Conservation (phyloP, 257 asterid species). For the Solanum piurae region DNA sequence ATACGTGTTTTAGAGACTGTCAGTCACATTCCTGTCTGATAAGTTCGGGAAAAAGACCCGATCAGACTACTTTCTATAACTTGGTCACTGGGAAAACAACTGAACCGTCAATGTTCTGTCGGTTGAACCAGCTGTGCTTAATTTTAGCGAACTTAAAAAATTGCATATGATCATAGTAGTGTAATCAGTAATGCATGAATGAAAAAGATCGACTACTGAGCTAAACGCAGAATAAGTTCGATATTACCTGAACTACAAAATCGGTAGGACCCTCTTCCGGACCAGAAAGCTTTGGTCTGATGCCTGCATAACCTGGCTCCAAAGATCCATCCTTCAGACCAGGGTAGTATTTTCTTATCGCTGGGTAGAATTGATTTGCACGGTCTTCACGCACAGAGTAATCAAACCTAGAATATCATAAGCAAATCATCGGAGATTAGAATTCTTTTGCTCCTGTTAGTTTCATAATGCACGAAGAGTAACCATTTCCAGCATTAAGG, state of each 20-base stretch:
- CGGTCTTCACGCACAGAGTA: conserved; percentile 54
- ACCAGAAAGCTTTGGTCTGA: conserved; percentile 76
- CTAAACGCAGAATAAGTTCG: neutral
- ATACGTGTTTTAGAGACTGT: neutral
- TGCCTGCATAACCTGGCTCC: conserved; percentile 80
- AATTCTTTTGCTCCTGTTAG: neutral
- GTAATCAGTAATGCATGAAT: too few species aligned
- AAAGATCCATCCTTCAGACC: conserved; percentile 49
- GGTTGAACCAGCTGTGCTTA: too few species aligned
- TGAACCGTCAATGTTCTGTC: neutral
- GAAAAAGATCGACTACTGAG: too few species aligned
- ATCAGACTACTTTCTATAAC: neutral
- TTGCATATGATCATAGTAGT: too few species aligned
- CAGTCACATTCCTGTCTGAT: neutral
- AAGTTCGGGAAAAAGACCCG: accelerated
- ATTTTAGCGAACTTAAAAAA: too few species aligned
- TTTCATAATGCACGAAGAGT: neutral
- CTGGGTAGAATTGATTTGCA: conserved; percentile 54
- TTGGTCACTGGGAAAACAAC: neutral
- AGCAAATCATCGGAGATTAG: neutral
- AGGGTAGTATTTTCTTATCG: conserved; percentile 69
- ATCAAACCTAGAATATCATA: conserved; percentile 41
- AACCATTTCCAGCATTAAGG: neutral
- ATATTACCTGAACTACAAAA: conserved; percentile 64
- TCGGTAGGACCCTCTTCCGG: conserved; percentile 42